Conservation (phyloP, 257 asterid species). For the Hygrophila difformis region DNA sequence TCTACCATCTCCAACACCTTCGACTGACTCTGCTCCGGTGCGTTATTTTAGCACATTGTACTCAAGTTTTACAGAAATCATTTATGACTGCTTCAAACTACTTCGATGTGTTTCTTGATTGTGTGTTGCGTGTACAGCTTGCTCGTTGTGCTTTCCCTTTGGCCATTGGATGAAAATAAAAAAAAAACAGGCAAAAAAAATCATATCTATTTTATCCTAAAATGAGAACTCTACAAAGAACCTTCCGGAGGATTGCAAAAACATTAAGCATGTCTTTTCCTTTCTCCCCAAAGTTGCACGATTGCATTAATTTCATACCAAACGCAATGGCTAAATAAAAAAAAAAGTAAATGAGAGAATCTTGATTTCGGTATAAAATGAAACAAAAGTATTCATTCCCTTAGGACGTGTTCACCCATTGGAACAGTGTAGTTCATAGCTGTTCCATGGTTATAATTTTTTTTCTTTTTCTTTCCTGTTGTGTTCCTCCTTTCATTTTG, state of each 20-base stretch:
- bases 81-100: not conserved
- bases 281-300: not conserved
- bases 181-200: no score
- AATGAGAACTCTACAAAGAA: no score
- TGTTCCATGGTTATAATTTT: no score
- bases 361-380: no score
- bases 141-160: not conserved
- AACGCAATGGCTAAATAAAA: not conserved
- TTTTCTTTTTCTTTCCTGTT: no score
- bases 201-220: no score
- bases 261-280: no score
- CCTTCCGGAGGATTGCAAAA: no score
- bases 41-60: conserved; percentile 67
- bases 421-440: no score
- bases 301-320: not conserved
- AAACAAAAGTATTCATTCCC: no score
- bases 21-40: conserved; percentile 87
- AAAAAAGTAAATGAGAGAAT: no score
- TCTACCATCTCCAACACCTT: conserved; percentile 96
- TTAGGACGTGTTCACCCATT: no score
- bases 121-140: not conserved
- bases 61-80: conserved; percentile 17
- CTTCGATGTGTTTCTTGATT: conserved; percentile 3
- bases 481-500: not conserved
- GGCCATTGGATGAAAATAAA: not conserved